Base-by-base conservation (phyloP, 192 early-diverging fungal species). In the Coemansia sp. region DNA sequence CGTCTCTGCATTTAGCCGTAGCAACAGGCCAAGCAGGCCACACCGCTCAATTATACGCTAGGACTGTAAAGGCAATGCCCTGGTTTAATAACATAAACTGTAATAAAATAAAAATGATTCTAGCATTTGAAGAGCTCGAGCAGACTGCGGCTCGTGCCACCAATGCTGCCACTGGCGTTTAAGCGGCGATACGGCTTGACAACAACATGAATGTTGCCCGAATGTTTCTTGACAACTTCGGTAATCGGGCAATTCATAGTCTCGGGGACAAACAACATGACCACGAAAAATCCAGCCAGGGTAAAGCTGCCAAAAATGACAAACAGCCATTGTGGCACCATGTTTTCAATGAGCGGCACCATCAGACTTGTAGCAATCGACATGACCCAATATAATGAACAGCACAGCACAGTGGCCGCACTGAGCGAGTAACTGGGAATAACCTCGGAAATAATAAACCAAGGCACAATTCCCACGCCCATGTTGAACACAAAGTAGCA, bases 401-500 rank as follows among this genome's bases (percentile, higher is more conserved):
- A 90, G 35, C 88, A 86, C 6, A 91, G 50, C n/a, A 85, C 78
- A 6, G 85, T 85, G 3, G 88, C 85, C 10, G 87, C 59, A 11
- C 86, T 83, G 6, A 87, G 75, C 1, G 90, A 90, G 57, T 89
- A 89, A 1, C 85, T 82, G 3, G 92, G 91, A 11, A 88, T 67
- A 21, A 86, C 70, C 61, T 93, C 92, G 8, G 90, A 85, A 1
- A 88, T 71, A 53, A 90, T 78, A 59, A 92, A 71, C 90, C 91
- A 93, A 6, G 93, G 89, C 48, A 93, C 89, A 2, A 86, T 83
- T n/a, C 90, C 91, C 6, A 90, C 54, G 27, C 91, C 92, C 50
- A 93, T 68, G 48, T 89, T 88, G 71, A 91, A 92, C 38, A 75
- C 65, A 55, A 85, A 86, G 48, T 86, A 89, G 78, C 87, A 91